A percentile compares a stretch with the other conserved stretches of the same genome.
Evolutionary conservation across 495 filamentous ascomycete genomes (phyloP).

Genomic region (Xylaria longipes): DNA sequence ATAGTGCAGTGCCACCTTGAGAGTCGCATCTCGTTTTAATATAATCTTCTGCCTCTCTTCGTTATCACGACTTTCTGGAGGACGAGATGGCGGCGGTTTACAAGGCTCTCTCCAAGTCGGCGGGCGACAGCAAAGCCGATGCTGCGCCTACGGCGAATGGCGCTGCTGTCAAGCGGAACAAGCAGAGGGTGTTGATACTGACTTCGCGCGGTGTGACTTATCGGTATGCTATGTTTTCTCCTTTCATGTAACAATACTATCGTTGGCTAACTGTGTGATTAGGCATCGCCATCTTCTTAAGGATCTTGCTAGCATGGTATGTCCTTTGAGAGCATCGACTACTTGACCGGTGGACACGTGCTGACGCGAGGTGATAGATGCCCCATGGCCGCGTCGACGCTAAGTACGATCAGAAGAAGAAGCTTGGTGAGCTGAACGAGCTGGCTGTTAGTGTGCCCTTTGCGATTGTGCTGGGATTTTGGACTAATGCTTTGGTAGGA

Average conservation of each 20-base stretch:
- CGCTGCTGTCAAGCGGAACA: slow-evolving; percentile 57
- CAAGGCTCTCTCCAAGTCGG: slow-evolving; percentile 82
- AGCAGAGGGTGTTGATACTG: slow-evolving; percentile 86
- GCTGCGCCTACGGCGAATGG: slow-evolving; percentile 42
- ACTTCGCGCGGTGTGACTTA: slow-evolving; percentile 89
- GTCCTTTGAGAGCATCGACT: neutral
- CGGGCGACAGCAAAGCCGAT: slow-evolving; percentile 54
- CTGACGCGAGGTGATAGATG: slow-evolving; percentile 48
- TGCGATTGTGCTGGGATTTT: neutral
- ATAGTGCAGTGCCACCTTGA: slow-evolving; percentile 13
- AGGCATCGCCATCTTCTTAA: slow-evolving; percentile 93
- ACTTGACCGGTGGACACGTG: neutral
- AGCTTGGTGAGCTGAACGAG: slow-evolving; percentile 92
- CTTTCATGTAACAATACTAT: neutral
- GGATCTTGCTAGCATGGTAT: slow-evolving; percentile 76
- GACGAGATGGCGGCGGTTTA: slow-evolving; percentile 88
- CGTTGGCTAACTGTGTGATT: slow-evolving; percentile 4
- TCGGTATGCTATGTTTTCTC: slow-evolving; percentile 61
- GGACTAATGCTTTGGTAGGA: slow-evolving; percentile 52
- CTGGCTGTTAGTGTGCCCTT: slow-evolving; percentile 60
- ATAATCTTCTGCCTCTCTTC: neutral
- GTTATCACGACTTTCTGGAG: neutral
- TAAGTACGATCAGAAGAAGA: slow-evolving; percentile 95
- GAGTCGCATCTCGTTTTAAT: neutral
- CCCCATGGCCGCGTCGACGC: slow-evolving; percentile 93